A percentile compares a stretch with the other conserved stretches of the same genome.
Evolutionary conservation across 257 asterid genomes (phyloP).

Genomic region (Fraxinus quadrangulata): DNA sequence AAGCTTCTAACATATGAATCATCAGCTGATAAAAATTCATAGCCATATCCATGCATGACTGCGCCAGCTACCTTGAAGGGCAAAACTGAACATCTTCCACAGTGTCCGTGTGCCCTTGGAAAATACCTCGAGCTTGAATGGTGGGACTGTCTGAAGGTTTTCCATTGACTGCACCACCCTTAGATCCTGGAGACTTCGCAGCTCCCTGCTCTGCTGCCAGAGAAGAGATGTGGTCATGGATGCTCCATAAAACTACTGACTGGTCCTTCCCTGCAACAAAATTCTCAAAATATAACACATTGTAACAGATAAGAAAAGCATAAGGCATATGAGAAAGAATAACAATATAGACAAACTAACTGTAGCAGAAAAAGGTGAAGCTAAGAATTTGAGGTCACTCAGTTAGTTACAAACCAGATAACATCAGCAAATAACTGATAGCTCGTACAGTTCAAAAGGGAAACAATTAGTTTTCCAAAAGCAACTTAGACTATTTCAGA

Average conservation of each 20-base stretch:
- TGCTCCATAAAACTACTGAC: constrained; percentile 91
- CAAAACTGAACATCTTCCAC: constrained; percentile 39
- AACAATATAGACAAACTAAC: neutral
- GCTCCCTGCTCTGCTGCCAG: constrained; percentile 37
- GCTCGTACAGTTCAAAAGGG: neutral
- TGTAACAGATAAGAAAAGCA: neutral
- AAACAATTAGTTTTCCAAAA: neutral
- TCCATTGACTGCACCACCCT: constrained; percentile 49
- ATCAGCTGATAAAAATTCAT: no score
- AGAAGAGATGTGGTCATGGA: constrained; percentile 81
- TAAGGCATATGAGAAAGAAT: neutral
- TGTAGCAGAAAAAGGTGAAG: no score
- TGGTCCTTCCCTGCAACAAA: constrained; percentile 77
- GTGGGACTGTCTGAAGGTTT: constrained; percentile 50
- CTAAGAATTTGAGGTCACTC: no score
- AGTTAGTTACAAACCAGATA: no score
- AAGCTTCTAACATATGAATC: no score
- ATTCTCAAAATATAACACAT: constrained; percentile 3
- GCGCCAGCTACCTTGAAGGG: constrained; percentile 68
- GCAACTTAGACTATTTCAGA: no score
- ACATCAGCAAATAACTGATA: neutral
- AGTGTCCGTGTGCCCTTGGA: constrained; percentile 77
- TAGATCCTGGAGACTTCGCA: constrained; percentile 62
- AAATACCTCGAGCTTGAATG: constrained; percentile 73
- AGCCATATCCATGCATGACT: constrained; percentile 5